These are phyloP conservation scores for Haberlea rhodopensis DNA, from an alignment of 257 asterid genomes.

Conservation along the genomic window DNA sequence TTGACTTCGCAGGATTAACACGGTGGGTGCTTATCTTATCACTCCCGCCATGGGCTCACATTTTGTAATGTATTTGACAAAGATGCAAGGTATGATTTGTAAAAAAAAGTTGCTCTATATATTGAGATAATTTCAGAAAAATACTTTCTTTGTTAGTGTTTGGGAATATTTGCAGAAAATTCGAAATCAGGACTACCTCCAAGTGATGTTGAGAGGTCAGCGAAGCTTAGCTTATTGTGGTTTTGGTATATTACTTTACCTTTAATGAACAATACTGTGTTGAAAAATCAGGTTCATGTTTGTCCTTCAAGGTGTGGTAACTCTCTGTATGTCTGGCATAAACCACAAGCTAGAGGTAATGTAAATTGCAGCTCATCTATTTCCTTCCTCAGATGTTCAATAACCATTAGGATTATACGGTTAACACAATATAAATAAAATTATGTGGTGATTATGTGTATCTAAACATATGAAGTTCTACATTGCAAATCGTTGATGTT, in stretches of 20 bases:
- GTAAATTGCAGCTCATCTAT: not conserved
- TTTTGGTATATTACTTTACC: slow-evolving; percentile 8
- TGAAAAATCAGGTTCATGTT: slow-evolving; percentile 60
- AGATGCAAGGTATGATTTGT: slow-evolving; percentile 75
- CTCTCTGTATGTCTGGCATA: slow-evolving; percentile 41
- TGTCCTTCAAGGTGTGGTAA: slow-evolving; percentile 67
- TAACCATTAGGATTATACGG: not conserved
- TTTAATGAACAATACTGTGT: slow-evolving; percentile 5
- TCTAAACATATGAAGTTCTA: too few relatives aligned
- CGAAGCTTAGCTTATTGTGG: not conserved
- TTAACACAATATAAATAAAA: not conserved
- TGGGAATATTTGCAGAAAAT: slow-evolving; percentile 44
- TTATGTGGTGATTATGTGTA: not conserved
- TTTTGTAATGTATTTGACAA: too few relatives aligned
- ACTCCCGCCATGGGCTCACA: slow-evolving; percentile 86
- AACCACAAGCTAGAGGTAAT: slow-evolving; percentile 58
- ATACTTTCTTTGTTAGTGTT: not conserved
- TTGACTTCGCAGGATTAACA: slow-evolving; percentile 53
- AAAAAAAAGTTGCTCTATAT: not conserved
- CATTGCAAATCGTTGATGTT: too few relatives aligned
- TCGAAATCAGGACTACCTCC: slow-evolving; percentile 79
- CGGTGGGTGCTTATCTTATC: slow-evolving; percentile 75
- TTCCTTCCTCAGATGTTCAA: not conserved
- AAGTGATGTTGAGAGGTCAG: slow-evolving; percentile 77
- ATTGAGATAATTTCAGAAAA: not conserved